Base-by-base conservation (phyloP, 257 asterid genomes). In the Petunia axillaris region DNA sequence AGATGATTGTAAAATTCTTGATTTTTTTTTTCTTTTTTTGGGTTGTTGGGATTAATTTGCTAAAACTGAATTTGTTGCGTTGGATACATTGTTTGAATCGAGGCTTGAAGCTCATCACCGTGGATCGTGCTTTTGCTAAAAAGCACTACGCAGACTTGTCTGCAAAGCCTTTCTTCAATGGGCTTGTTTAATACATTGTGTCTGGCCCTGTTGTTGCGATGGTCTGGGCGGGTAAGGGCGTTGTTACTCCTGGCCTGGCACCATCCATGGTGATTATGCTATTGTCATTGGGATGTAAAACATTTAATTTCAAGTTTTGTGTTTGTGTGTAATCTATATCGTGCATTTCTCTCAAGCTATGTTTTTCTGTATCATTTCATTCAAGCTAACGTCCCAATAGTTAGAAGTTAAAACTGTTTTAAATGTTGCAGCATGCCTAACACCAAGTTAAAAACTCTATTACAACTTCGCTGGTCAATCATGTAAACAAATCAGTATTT, bases 141-240 rank as follows among this genome's bases (percentile, higher is more conserved):
- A 90, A 83, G 86, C 98, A 95, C 86, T 95, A 95, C 75, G 90
- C 98, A 0, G 98, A 95, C 87, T 81, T 94, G 79, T 94, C 97
- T 5, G 85, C 95, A 40, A 94, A 93, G 86, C 95, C 98, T 67
- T 93, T 95, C 94, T 95, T 95, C 82, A 88, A 67, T 50, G 93
- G 92, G 38, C 94, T 93, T 5, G 95, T 93, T 0, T 95, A 93
- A 80, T 93, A 93, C 95, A 95, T 93, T 48, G 79, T 92, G 52
- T 93, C 97, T 13, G 98, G 98, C n/a, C 97, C 99, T 2, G 98
- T 95, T 66, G 94, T 90, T 75, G 98, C 97, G 0, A 93, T 95
- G 97, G 98, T 95, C 55, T 93, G 98, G 98, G 98, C 88, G 82
- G 99, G 99, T 4, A 95, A 92, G 91, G 81, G 85, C 75, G 98